Percentiles rank a stretch among this genome's conserved stretches.
These are phyloP conservation scores for Hanseniaspora uvarum DNA, from an alignment of 1,139 yeast genomes.

Conservation along the genomic window DNA sequence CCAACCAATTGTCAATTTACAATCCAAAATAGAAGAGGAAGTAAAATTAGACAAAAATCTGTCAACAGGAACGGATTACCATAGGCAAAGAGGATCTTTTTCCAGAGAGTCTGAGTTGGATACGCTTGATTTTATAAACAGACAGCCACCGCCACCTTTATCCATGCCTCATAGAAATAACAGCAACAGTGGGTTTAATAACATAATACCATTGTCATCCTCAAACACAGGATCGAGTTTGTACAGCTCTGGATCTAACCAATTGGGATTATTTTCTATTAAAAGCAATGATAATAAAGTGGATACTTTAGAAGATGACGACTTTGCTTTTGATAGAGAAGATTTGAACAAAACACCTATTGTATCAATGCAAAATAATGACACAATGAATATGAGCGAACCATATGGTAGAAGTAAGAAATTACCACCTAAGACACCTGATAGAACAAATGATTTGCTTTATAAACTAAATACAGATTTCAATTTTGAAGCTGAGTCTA, in stretches of 20 bases:
- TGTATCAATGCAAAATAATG: not conserved
- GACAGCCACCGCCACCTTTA: slow-evolving; percentile 10
- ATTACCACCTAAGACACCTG: slow-evolving; percentile 17
- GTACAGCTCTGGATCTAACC: slow-evolving; percentile 5
- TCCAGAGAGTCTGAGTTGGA: not conserved
- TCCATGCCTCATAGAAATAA: not conserved
- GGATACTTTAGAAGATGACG: not conserved
- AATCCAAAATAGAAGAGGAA: slow-evolving; percentile 1
- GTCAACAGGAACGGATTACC: not conserved
- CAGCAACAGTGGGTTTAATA: not conserved
- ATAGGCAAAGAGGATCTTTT: not conserved
- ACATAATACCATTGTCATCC: not conserved
- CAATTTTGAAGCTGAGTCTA: slow-evolving; percentile 15
- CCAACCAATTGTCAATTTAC: slow-evolving; percentile 1
- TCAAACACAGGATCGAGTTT: slow-evolving; percentile 15
- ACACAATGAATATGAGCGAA: not conserved
- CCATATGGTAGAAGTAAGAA: not conserved
- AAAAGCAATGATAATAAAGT: not conserved
- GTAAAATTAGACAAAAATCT: not conserved
- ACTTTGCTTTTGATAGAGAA: not conserved
- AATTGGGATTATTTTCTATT: not conserved
- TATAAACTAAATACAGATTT: slow-evolving; percentile 17
- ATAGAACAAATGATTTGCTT: slow-evolving; percentile 16
- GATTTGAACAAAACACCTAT: slow-evolving; percentile 12
- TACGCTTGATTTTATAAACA: slow-evolving; percentile 8